phyloP scores from a whole-genome alignment of 345 rosid genomes.

The Firmiana major region DNA sequence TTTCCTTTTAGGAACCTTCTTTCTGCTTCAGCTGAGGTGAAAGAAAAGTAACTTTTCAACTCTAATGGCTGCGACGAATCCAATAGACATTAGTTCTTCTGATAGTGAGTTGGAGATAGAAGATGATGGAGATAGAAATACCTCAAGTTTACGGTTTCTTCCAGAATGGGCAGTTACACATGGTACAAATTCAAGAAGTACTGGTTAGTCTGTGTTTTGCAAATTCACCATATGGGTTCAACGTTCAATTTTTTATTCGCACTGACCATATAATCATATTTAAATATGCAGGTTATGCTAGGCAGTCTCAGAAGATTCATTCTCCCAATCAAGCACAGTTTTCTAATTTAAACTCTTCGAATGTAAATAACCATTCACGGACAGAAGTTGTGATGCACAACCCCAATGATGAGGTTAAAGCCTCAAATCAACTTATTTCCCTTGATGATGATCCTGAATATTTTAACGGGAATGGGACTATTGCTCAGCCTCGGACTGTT shows the following conservation, averaged over 20 bases:
- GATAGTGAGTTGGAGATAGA: constrained; percentile 66
- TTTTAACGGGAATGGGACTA: constrained; percentile 34
- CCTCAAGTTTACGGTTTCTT: constrained; percentile 31
- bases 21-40: constrained; percentile 20
- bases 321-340: constrained; percentile 27
- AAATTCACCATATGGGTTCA: constrained; percentile 5
- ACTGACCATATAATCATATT: not conserved
- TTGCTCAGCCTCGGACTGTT: constrained; percentile 30
- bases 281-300: constrained; percentile 34
- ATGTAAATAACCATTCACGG: constrained; percentile 18
- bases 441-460: constrained; percentile 31
- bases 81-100: constrained; percentile 83
- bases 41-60: constrained; percentile 7
- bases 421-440: constrained; percentile 17
- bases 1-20: constrained; percentile 20
- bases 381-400: constrained; percentile 21
- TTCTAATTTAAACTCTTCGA: constrained; percentile 41
- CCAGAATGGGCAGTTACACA: constrained; percentile 22
- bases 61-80: constrained; percentile 32
- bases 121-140: constrained; percentile 23
- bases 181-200: constrained; percentile 21
- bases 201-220: constrained; percentile 28
- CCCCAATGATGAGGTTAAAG: constrained; percentile 23
- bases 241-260: constrained; percentile 4
- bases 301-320: constrained; percentile 22